Percentiles rank a stretch among this genome's conserved stretches.
phyloP scores from a whole-genome alignment of 257 asterid genomes.

The Sherardia arvensis region DNA sequence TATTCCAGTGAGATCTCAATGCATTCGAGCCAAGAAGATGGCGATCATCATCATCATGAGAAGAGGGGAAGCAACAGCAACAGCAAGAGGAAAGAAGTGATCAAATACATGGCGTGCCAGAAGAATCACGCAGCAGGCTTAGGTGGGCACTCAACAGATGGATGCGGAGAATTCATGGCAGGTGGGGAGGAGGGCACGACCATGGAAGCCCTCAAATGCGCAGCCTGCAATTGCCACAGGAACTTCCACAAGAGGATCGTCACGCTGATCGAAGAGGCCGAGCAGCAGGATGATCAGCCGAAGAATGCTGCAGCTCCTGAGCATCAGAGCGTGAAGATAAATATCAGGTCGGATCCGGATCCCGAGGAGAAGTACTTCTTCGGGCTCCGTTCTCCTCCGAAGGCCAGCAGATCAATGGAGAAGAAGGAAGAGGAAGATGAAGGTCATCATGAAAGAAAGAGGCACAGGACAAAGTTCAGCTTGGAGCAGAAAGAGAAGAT shows the following conservation, averaged over 20 bases:
- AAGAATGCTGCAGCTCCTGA: slow-evolving; percentile 24
- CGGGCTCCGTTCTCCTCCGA: neutral
- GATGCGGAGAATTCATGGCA: slow-evolving; percentile 93
- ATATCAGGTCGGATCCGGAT: neutral
- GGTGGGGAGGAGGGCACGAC: slow-evolving; percentile 62
- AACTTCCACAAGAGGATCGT: slow-evolving; percentile 69
- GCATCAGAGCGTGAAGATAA: slow-evolving; percentile 3
- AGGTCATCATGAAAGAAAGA: slow-evolving; percentile 34
- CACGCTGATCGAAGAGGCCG: slow-evolving; percentile 29
- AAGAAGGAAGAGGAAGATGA: slow-evolving; percentile 39
- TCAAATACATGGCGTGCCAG: slow-evolving; percentile 55
- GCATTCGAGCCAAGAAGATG: slow-evolving; percentile 12
- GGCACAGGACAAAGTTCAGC: slow-evolving; percentile 68
- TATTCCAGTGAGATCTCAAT: neutral
- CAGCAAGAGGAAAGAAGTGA: slow-evolving; percentile 27
- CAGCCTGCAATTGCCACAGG: slow-evolving; percentile 79
- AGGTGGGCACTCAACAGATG: slow-evolving; percentile 84
- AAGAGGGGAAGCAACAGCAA: slow-evolving; percentile 7
- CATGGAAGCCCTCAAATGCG: slow-evolving; percentile 63
- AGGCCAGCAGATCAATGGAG: neutral
- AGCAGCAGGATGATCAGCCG: slow-evolving; percentile 16
- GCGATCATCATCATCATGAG: too few species aligned
- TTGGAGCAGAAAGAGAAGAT: slow-evolving; percentile 85
- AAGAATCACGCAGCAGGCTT: slow-evolving; percentile 86
- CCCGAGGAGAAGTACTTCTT: neutral